A percentile compares a stretch with the other conserved stretches of the same genome.
Evolutionary conservation across 257 asterid species (phyloP).

Genomic region (Solanum dulcamara): DNA sequence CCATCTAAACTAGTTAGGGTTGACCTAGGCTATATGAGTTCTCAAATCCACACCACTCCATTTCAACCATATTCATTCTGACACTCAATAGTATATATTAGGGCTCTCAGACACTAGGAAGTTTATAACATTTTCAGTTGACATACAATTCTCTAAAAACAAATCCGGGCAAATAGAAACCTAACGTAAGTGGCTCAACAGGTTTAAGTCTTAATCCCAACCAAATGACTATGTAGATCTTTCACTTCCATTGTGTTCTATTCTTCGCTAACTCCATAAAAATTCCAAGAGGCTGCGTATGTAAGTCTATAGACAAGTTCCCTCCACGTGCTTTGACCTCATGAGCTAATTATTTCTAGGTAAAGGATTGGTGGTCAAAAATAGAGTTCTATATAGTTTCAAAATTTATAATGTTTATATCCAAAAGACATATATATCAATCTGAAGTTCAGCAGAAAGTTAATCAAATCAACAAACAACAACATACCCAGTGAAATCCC

Average conservation of each 20-base stretch:
- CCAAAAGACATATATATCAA: background rate
- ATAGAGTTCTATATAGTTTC: background rate
- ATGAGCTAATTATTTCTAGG: background rate
- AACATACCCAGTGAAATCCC: background rate
- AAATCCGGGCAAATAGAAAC: background rate
- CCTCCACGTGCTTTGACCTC: background rate
- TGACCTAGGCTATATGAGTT: background rate
- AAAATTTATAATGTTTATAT: background rate
- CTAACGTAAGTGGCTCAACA: background rate
- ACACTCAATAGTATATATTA: background rate
- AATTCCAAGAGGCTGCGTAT: background rate
- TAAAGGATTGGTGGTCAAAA: background rate
- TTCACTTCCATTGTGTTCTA: background rate
- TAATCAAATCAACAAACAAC: background rate
- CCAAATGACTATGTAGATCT: background rate
- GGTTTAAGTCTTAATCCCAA: background rate
- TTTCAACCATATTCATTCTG: background rate
- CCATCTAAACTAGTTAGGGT: background rate
- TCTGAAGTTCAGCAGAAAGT: background rate
- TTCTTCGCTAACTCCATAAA: background rate
- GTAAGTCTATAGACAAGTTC: background rate
- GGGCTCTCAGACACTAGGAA: background rate
- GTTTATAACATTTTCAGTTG: background rate
- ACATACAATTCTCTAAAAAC: background rate
- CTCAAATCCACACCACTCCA: background rate